These are phyloP conservation scores for Epichloe hybrida DNA, from an alignment of 2,329 filamentous ascomycete genomes.

Conservation along the genomic window DNA sequence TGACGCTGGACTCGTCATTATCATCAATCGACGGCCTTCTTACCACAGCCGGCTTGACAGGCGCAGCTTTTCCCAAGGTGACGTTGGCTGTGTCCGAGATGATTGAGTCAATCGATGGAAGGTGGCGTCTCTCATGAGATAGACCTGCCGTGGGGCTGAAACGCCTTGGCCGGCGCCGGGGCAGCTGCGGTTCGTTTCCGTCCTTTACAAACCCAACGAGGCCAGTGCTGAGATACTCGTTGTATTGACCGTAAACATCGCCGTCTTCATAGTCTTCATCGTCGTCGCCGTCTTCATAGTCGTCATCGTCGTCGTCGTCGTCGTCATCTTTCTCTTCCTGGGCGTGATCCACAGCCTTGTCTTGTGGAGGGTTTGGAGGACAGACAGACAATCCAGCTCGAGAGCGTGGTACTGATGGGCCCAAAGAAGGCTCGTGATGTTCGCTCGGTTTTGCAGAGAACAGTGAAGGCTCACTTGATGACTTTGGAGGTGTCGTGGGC, in stretches of 20 bases:
- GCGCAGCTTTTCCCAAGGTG: not conserved
- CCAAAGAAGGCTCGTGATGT: not conserved
- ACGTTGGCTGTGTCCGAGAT: not conserved
- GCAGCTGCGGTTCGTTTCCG: not conserved
- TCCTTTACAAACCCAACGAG: not conserved
- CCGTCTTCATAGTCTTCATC: not conserved
- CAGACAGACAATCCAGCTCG: not conserved
- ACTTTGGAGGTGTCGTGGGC: not conserved
- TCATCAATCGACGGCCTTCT: not conserved
- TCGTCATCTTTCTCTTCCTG: not conserved
- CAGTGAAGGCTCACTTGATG: not conserved
- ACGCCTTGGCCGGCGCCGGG: not conserved
- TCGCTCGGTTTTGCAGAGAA: constrained; percentile 1
- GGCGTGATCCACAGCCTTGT: not conserved
- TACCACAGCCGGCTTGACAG: not conserved
- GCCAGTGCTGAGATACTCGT: not conserved
- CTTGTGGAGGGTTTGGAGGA: not conserved
- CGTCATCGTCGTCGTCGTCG: not conserved
- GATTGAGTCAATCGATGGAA: not conserved
- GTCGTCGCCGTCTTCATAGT: not conserved
- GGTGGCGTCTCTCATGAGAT: not conserved
- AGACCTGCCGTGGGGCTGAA: not conserved
- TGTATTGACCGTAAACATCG: not conserved
- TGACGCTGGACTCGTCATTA: not conserved
- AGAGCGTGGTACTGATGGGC: not conserved